Base-by-base conservation (phyloP, 257 asterid species). In the Schizonepeta tenuifolia region DNA sequence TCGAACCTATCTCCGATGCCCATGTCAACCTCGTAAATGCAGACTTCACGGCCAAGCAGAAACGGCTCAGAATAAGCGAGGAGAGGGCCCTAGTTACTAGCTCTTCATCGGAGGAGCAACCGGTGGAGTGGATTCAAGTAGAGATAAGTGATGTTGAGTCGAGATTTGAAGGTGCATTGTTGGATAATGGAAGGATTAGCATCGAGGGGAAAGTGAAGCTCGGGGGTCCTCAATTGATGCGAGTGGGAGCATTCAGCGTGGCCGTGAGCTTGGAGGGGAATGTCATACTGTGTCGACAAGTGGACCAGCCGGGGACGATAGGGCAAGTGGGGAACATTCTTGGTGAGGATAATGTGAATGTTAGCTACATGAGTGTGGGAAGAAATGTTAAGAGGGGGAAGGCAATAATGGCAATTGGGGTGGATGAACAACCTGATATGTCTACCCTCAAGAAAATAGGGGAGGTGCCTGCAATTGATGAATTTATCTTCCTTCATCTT, bases 331-430 rank as follows among this genome's bases (percentile, higher is more conserved):
- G 98, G 2, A 87, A 80, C 65, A 87, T 93, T 69, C 97, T 93
- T 21, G 96, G 86, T 7, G 93, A 82, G 85, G 43, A 69, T 35
- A 93, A 91, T 58, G 97, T 93, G 74, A 93, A 93, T 57, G 98
- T 89, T 76, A 93, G 92, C 79, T 93, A 89, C 70, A 93, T 91
- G 98, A 93, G 98, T 59, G 97, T 93, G 65, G 96, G 97, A 21
- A 83, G 98, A 75, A 86, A 83, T 55, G 85, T 64, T 46, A 85
- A 64, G 90, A 81, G 94, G 82, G 87, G 80, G 11, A 86, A 80
- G 73, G 98, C 98, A 1, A 86, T 93, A 41, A 93, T 93, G 98
- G 97, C 97, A 6, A 93, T 90, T 63, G 98, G 97, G 50, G 97
- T 93, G n/a, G 98, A 93, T 59, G 98, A 93, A 71, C 91, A 89